A percentile compares a stretch with the other conserved stretches of the same genome.
phyloP scores from a whole-genome alignment of 148 eudicot species.

The Oxyria digyna region DNA sequence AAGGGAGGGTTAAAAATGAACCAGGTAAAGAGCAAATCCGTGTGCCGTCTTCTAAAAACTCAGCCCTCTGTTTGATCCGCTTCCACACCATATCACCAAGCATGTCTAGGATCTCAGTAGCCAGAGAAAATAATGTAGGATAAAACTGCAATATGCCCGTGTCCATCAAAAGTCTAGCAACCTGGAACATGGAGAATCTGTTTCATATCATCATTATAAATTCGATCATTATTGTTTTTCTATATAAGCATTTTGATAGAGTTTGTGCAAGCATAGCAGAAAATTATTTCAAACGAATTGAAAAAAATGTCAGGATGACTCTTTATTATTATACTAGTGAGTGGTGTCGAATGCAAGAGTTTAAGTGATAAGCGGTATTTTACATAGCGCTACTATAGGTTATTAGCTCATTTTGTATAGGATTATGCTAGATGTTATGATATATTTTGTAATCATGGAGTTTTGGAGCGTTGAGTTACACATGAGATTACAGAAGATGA shows the following conservation, averaged over 20 bases:
- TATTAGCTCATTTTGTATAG: no score
- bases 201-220: neutral
- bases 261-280: neutral
- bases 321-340: neutral
- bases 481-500: no score
- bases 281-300: neutral
- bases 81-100: conserved; percentile 73
- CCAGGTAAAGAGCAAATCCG: conserved; percentile 38
- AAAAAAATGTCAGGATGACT: neutral
- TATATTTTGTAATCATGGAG: no score
- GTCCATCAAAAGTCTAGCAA: conserved; percentile 65
- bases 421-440: no score
- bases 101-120: conserved; percentile 64
- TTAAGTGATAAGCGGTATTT: no score
- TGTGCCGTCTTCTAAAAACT: conserved; percentile 38
- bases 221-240: neutral
- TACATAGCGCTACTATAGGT: no score
- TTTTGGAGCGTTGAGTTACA: no score
- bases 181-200: conserved; percentile 28
- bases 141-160: conserved; percentile 54
- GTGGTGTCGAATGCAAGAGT: neutral
- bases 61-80: conserved; percentile 61
- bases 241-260: neutral
- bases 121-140: conserved; percentile 63
- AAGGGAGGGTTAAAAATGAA: conserved; percentile 14